Evolutionary conservation across 2,329 filamentous ascomycete species (phyloP), one percentile per base, ranked within the genome.

Genomic region (Xylaria sp.): DNA sequence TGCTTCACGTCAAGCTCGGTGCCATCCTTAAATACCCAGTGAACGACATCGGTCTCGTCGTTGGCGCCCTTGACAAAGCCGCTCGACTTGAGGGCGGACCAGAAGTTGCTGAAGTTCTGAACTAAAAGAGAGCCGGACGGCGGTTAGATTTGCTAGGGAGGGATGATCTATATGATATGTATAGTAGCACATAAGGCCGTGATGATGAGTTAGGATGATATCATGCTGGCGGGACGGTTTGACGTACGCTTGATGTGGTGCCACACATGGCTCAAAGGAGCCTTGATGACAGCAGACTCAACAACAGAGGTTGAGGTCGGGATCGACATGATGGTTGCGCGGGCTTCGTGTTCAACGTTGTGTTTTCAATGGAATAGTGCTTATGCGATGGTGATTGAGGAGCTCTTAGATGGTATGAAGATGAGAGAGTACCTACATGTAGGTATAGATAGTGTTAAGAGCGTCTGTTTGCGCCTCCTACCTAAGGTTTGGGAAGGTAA

Each of bases 1-100:
- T 90, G 89, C 87, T 92, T 92, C 72, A 92, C 87, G 78, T 92
- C 89, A 22, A 91, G 80, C 62, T 87, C 84, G 31, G 86, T 88
- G 56, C 89, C 89, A 73, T 92, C 90, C 77, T 89, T 88, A 83
- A 92, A 92, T 22, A 84, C 86, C 90, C 90, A 92, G 78, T 86
- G 85, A 74, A 91, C 85, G 63, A 92, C 80, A 73, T 92, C 89
- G 50, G 89, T 87, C 79, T 92, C 89, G n/a, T 83, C 78, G 55
- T 82, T 86, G 15, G 84, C 78, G 57, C 87, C 88, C 82, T 90
- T 89, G 78, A 89, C 87, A 73, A 82, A 84, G 77, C 91, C 87
- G 77, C 85, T 87, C 76, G 84, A 85, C 70, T 84, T 81, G 50
- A 92, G 84, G 69, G 86, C 85, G 50, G 83, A 81, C 88, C 89